Base-by-base conservation (phyloP, 257 asterid genomes). In the Agastache rugosa region DNA sequence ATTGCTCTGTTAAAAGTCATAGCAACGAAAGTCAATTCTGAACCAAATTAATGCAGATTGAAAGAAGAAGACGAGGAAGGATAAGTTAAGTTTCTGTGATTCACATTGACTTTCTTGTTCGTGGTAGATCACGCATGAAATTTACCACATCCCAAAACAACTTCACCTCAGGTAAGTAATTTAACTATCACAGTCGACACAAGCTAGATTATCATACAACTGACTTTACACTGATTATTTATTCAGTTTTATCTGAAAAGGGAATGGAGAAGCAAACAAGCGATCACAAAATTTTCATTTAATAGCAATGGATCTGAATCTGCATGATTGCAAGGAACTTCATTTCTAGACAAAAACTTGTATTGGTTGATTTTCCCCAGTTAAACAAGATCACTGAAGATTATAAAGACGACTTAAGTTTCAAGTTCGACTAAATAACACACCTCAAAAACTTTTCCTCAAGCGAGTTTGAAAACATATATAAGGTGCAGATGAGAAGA, bases 1-100 rank as follows among this genome's bases (percentile, higher is more conserved):
- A 89, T 81, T 85, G 94, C 72, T 95, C 99, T 95, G 93, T 84
- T 58, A 63, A 78, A 73, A 59, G 48, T 27, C 41, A 11, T 51
- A 2, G 22, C 22, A 73, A 67, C 74, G 51, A 39, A 51, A 14
- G 44, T 44, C 23, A 68, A 20, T 12, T 14, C 8, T 2, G n/a
- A 72, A 25, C 50, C 8, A 56, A 22, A 54, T 16, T 45, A 11
- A 20, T 50, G 59, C 59, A 16, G 27, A 2, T 55, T 22, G 22
- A 10, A 54, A 54, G 10, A 1, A n/a, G 60, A 22, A 29, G 4
- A 31, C 0, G 37, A 31, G 7, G 35, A 29, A 27, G 55, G 29
- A 41, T 11, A 41, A 25, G 44, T 3, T 15, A 29, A 35, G 31
- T n/a, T 37, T 35, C 65, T 12, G 42, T 15, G 42, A 29, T 29